Base-by-base conservation (phyloP, 2,329 filamentous ascomycete genomes). In the Tympanopsis confertula region DNA sequence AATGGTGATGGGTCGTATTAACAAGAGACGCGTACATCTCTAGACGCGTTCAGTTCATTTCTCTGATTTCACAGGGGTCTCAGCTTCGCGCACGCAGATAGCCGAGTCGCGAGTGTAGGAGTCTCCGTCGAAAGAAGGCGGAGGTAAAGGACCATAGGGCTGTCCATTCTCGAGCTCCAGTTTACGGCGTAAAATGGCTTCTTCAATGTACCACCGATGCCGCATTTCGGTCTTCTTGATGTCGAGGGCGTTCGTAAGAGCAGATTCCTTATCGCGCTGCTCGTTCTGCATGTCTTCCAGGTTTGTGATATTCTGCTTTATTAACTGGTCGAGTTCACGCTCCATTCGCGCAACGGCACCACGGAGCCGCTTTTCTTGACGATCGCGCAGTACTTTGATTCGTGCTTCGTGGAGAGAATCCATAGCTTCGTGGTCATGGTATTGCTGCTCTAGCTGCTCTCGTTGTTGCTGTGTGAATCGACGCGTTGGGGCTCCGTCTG, bases 321-420 rank as follows among this genome's bases (percentile, higher is more conserved):
- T 51, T 26, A 64, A 39, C 2, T 48, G 43, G 3, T 58, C 50
- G 3, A 62, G 42, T 41, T 63, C 61, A 14, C 45, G 47, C 30
- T 60, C 60, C 48, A 61, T 59, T 10, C 56, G 56, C 14, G 47
- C 46, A 14, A 61, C 50, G 3, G 58, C 50, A 36, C 59, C 59
- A 33, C 59, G 55, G 5, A 62, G 47, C 28, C 54, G 53, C 22
- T 56, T 50, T 36, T 65, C 60, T 41, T 66, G 62, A n/a, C 54
- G 56, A 24, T 65, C 62, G 14, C 62, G 56, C 14, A 66, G 52
- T 12, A 66, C 62, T 40, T 66, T 65, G 45, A 66, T 62, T 22
- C 59, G 62, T 5, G 61, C 54, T 13, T 55, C 45, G 36, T 66
- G 62, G 1, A 66, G 50, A 18, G 53, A 51, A 38, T 63, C 60